Percentiles rank a stretch among this genome's conserved stretches.
Conservation (phyloP, 2,329 filamentous ascomycete species). For the Cytospora chrysosperma region DNA sequence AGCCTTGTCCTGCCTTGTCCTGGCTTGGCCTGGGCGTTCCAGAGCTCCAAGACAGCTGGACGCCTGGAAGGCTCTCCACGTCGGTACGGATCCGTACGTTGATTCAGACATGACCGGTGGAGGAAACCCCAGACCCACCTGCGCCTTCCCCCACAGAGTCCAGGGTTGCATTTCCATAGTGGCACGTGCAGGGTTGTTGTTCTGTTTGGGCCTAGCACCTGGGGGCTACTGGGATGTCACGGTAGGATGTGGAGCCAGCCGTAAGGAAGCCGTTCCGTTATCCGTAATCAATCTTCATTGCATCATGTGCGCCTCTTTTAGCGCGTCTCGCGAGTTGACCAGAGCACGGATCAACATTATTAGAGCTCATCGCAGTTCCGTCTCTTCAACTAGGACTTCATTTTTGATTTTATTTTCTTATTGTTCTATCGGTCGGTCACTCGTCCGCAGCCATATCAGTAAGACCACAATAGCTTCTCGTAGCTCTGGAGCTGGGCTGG, state of each 20-base stretch:
- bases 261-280: conserved; percentile 19
- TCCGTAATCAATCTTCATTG: conserved; percentile 20
- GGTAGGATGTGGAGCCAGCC: conserved; percentile 5
- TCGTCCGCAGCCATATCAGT: neutral
- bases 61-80: neutral
- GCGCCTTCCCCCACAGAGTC: neutral
- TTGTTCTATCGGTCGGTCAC: neutral
- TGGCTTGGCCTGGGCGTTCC: too few species aligned
- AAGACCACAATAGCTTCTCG: neutral
- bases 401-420: too few species aligned
- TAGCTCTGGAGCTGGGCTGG: neutral
- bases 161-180: conserved; percentile 14
- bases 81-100: too few species aligned
- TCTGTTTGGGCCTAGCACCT: conserved; percentile 18
- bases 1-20: neutral
- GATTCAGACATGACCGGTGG: neutral
- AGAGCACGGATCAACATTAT: neutral
- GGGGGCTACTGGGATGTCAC: conserved; percentile 19
- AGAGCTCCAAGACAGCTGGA: neutral
- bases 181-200: conserved; percentile 19
- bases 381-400: neutral
- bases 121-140: conserved; percentile 1
- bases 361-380: neutral
- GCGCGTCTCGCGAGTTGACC: conserved; percentile 23
- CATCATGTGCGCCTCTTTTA: conserved; percentile 22